Evolutionary conservation across 257 asterid genomes (phyloP).

Genomic region (Capsicum pubescens): DNA sequence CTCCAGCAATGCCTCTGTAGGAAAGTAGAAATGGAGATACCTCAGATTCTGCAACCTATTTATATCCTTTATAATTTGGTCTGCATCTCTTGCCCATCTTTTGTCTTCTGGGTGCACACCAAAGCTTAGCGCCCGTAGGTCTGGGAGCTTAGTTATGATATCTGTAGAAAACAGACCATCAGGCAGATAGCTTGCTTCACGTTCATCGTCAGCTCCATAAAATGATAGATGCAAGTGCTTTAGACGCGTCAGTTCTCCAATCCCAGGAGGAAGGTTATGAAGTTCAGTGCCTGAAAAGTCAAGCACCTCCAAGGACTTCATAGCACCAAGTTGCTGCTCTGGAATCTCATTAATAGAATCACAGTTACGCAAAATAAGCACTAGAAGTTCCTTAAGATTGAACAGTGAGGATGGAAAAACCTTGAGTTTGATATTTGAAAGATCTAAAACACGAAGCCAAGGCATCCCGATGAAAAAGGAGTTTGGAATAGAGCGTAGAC

Average conservation of each 20-base stretch:
- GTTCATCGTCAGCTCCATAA: slow-evolving; percentile 42
- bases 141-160: slow-evolving; percentile 35
- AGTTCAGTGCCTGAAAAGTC: slow-evolving; percentile 44
- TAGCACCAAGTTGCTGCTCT: slow-evolving; percentile 13
- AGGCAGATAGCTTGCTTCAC: slow-evolving; percentile 32
- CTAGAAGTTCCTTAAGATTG: slow-evolving; percentile 33
- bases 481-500: slow-evolving; percentile 31
- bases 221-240: slow-evolving; percentile 38
- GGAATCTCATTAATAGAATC: slow-evolving; percentile 30
- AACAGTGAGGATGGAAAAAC: slow-evolving; percentile 39
- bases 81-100: slow-evolving; percentile 35
- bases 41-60: slow-evolving; percentile 25
- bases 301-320: slow-evolving; percentile 34
- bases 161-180: slow-evolving; percentile 26
- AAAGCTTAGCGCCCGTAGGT: slow-evolving; percentile 33
- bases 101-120: slow-evolving; percentile 43
- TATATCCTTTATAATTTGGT: slow-evolving; percentile 15
- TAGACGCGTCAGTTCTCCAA: slow-evolving; percentile 30
- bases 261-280: slow-evolving; percentile 31
- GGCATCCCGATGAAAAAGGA: slow-evolving; percentile 34
- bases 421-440: slow-evolving; percentile 39
- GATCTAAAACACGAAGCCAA: slow-evolving; percentile 35
- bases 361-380: slow-evolving; percentile 36
- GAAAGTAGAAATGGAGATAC: slow-evolving; percentile 42
- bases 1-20: slow-evolving; percentile 31